phyloP scores from a whole-genome alignment of 2,329 filamentous ascomycete genomes.

The Xylaria sp. region DNA sequence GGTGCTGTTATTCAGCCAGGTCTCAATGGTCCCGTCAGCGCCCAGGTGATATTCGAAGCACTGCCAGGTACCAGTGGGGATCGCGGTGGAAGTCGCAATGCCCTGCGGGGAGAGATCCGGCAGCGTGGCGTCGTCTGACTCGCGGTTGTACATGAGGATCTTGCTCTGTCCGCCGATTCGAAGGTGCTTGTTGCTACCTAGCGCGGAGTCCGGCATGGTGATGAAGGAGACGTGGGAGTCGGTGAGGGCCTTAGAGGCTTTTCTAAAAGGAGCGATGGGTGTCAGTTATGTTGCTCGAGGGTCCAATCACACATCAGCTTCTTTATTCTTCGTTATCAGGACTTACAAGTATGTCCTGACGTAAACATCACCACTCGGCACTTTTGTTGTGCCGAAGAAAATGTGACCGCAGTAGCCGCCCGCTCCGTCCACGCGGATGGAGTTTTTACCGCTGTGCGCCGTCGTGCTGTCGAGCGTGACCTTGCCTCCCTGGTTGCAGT shows the following conservation, averaged over 20 bases:
- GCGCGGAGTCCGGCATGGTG: conserved; percentile 69
- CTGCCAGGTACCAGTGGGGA: conserved; percentile 64
- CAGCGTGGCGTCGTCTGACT: conserved; percentile 70
- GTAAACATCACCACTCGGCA: conserved; percentile 68
- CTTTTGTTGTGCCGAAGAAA: conserved; percentile 68
- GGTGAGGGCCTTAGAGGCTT: conserved; percentile 67
- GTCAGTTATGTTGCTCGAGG: conserved; percentile 7
- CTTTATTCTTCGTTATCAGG: conserved; percentile 15
- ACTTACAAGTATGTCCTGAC: conserved; percentile 67
- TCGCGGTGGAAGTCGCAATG: conserved; percentile 63
- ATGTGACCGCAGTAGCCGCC: conserved; percentile 69
- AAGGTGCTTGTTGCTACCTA: conserved; percentile 67
- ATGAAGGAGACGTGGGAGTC: conserved; percentile 71
- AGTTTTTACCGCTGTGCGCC: conserved; percentile 67
- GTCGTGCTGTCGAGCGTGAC: conserved; percentile 67
- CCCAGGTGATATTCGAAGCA: conserved; percentile 72
- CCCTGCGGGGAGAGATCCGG: conserved; percentile 70
- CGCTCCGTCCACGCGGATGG: conserved; percentile 62
- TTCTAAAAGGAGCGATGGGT: conserved; percentile 53
- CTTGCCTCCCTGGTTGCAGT: conserved; percentile 69
- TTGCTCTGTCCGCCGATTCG: conserved; percentile 70
- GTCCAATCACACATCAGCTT: too few species aligned
- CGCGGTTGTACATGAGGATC: conserved; percentile 73
- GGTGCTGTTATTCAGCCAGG: conserved; percentile 66
- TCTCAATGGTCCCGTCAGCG: conserved; percentile 68